These are phyloP conservation scores for Penicillium salamii DNA, from an alignment of 495 filamentous ascomycete species.

Conservation along the genomic window DNA sequence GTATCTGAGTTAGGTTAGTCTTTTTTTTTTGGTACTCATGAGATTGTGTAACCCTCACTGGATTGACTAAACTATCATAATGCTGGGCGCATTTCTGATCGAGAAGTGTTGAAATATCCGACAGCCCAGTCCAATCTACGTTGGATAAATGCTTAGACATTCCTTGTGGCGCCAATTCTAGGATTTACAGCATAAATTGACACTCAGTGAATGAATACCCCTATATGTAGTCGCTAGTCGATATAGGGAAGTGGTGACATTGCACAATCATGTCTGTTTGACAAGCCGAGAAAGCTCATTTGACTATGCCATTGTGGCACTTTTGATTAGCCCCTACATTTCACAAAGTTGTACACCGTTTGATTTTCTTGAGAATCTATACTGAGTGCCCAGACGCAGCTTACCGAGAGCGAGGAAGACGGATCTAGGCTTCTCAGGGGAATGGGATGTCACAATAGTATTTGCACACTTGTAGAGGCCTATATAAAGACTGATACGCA, in stretches of 20 bases:
- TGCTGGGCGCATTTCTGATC: not conserved
- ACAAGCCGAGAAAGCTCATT: not conserved
- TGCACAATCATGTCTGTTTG: not conserved
- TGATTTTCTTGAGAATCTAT: not conserved
- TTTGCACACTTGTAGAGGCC: no score
- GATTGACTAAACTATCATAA: no score
- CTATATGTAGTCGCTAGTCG: not conserved
- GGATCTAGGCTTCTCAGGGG: no score
- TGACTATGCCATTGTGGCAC: slow-evolving; percentile 7
- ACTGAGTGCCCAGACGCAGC: not conserved
- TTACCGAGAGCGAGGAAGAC: not conserved
- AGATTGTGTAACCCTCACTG: no score
- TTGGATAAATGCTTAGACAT: not conserved
- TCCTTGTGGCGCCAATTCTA: not conserved
- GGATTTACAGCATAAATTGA: not conserved
- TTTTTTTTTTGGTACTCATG: no score
- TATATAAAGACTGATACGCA: no score
- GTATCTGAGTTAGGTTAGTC: no score
- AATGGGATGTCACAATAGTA: no score
- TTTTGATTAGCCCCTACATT: slow-evolving; percentile 12
- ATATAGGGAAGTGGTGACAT: slow-evolving; percentile 3
- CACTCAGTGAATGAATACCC: no score
- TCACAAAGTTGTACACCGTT: not conserved
- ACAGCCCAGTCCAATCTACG: not conserved
- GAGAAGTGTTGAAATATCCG: not conserved